Evolutionary conservation across 768 basidiomycete genomes (phyloP).

Genomic region (Hemileccinum rubropunctum): DNA sequence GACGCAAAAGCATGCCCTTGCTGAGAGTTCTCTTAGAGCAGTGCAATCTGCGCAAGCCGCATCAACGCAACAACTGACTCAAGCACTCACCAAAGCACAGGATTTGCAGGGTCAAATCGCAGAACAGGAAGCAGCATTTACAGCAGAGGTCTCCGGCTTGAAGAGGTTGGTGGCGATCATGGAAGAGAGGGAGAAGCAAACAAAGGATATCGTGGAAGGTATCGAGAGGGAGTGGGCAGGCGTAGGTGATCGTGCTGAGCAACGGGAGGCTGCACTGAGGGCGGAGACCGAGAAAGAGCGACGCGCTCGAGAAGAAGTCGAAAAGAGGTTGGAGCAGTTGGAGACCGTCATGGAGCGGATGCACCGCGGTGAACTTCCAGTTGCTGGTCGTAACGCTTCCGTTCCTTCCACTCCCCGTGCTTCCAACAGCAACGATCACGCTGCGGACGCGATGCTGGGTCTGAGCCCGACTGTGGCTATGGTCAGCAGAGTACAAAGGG

Average conservation of each 20-base stretch:
- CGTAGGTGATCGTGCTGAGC: slow-evolving; percentile 65
- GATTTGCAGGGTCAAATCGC: slow-evolving; percentile 75
- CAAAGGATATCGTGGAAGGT: slow-evolving; percentile 75
- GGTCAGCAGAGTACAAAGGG: slow-evolving; percentile 76
- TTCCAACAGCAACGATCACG: slow-evolving; percentile 38
- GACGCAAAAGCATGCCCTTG: slow-evolving; percentile 61
- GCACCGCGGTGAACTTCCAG: slow-evolving; percentile 68
- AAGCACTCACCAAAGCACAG: slow-evolving; percentile 72
- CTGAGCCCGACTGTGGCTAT: slow-evolving; percentile 88
- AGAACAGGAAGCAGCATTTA: slow-evolving; percentile 81
- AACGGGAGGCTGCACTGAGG: slow-evolving; percentile 60
- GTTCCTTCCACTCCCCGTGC: slow-evolving; percentile 41
- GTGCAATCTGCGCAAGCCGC: slow-evolving; percentile 69
- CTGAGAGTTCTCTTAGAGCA: slow-evolving; percentile 67
- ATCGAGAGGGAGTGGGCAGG: slow-evolving; percentile 83
- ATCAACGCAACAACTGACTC: slow-evolving; percentile 73
- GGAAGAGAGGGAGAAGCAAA: slow-evolving; percentile 84
- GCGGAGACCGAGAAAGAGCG: slow-evolving; percentile 75
- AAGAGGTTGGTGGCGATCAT: slow-evolving; percentile 77
- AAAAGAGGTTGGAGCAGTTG: slow-evolving; percentile 69
- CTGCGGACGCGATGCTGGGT: slow-evolving; percentile 57
- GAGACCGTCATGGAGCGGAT: slow-evolving; percentile 70
- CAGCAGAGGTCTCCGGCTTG: slow-evolving; percentile 70
- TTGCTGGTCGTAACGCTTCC: slow-evolving; percentile 43
- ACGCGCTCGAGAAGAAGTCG: slow-evolving; percentile 63